Conservation (phyloP, 2,329 filamentous ascomycete genomes). For the Ophiostoma montium region DNA sequence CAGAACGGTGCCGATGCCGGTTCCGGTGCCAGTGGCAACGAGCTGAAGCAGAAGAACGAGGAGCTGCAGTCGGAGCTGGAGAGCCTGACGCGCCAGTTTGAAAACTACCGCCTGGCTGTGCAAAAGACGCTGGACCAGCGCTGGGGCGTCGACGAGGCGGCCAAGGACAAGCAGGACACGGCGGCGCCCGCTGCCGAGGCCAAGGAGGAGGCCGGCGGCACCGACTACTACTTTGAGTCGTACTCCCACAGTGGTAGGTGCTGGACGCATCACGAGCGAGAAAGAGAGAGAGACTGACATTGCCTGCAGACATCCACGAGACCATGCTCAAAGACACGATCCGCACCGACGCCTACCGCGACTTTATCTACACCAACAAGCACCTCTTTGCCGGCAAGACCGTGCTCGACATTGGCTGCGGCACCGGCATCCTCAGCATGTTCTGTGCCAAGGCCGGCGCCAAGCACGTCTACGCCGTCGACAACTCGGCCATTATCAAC, state of each 20-base stretch:
- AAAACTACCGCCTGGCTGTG: constrained; percentile 50
- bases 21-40: constrained; percentile 6
- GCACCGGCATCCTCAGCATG: constrained; percentile 73
- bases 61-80: constrained; percentile 48
- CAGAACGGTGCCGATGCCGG: not conserved
- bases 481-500: constrained; percentile 81
- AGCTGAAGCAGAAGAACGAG: constrained; percentile 32
- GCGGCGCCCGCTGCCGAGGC: not conserved
- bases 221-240: constrained; percentile 44
- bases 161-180: constrained; percentile 15
- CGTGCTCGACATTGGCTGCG: constrained; percentile 84
- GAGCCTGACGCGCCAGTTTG: constrained; percentile 45
- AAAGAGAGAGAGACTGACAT: not conserved
- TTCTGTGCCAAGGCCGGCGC: constrained; percentile 88
- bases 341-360: constrained; percentile 80
- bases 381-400: constrained; percentile 72
- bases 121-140: constrained; percentile 53
- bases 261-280: not conserved
- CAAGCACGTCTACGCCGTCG: constrained; percentile 73
- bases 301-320: constrained; percentile 63
- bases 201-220: constrained; percentile 21
- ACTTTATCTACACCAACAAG: constrained; percentile 91
- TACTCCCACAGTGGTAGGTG: constrained; percentile 44
- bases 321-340: constrained; percentile 88
- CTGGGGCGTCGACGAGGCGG: constrained; percentile 40